Conservation (phyloP, 2,329 filamentous ascomycete genomes). For the Celoporthe dispersa region DNA sequence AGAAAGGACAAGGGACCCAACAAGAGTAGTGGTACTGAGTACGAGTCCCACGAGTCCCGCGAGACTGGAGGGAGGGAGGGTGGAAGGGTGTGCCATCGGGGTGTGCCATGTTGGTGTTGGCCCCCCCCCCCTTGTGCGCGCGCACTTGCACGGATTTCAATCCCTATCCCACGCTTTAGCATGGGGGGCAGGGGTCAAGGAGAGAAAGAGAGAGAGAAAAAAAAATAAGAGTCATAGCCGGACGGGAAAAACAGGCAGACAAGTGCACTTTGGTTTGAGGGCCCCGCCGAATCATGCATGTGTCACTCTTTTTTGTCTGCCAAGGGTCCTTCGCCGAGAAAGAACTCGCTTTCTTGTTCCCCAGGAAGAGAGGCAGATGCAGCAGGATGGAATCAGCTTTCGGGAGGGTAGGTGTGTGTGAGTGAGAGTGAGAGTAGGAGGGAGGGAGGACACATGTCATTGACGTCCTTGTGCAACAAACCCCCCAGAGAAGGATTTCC, state of each 20-base stretch:
- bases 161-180: constrained; percentile 14
- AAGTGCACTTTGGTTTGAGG: not conserved
- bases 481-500: not conserved
- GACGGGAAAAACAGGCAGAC: constrained; percentile 9
- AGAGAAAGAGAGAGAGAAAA: not conserved
- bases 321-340: not conserved
- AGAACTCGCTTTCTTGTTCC: not conserved
- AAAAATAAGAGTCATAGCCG: constrained; percentile 18
- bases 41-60: constrained; percentile 5
- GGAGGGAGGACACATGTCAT: not conserved
- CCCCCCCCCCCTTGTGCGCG: constrained; percentile 3
- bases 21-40: constrained; percentile 19
- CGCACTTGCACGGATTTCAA: constrained; percentile 10
- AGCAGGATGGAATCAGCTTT: constrained; percentile 5
- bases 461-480: constrained; percentile 10
- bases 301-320: not conserved
- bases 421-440: no score
- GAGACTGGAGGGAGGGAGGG: not conserved
- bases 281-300: not conserved
- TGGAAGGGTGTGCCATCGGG: not conserved
- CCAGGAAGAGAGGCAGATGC: not conserved
- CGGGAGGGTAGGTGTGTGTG: not conserved
- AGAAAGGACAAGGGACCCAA: constrained; percentile 11
- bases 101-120: constrained; percentile 1
- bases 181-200: constrained; percentile 3